Conservation (phyloP, 2,329 filamentous ascomycete genomes). For the Aspergillus latus region DNA sequence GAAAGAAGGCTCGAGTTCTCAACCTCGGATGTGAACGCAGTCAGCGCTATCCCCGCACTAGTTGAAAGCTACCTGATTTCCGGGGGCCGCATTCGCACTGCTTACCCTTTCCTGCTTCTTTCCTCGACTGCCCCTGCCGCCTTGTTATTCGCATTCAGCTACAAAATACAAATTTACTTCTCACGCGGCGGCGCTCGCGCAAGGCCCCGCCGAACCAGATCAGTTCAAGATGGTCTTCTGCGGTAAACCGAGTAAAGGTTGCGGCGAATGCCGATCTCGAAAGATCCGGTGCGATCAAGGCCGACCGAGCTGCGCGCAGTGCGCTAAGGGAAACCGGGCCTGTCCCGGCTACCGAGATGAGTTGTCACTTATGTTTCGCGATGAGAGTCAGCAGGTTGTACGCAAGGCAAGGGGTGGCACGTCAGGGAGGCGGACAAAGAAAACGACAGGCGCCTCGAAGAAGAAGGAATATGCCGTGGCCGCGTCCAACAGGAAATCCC, state of each 20-base stretch:
- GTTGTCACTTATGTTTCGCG: constrained; percentile 64
- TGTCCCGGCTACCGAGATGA: constrained; percentile 66
- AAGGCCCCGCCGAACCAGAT: constrained; percentile 14
- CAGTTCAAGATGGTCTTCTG: constrained; percentile 41
- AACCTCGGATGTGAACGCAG: constrained; percentile 1
- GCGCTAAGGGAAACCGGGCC: constrained; percentile 58
- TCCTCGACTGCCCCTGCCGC: constrained; percentile 3
- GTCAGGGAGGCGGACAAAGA: constrained; percentile 26
- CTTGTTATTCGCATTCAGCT: not conserved
- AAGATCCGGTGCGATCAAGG: constrained; percentile 59
- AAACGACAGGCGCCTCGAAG: not conserved
- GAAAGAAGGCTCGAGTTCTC: not conserved
- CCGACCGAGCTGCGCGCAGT: constrained; percentile 62
- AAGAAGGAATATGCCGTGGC: constrained; percentile 7
- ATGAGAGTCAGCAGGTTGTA: constrained; percentile 64
- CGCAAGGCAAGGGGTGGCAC: constrained; percentile 52
- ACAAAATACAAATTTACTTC: not conserved
- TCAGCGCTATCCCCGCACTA: constrained; percentile 2
- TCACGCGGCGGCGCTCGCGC: constrained; percentile 4
- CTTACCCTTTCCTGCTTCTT: constrained; percentile 18
- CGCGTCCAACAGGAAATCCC: constrained; percentile 6
- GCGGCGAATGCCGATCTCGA: constrained; percentile 43
- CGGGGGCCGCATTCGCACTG: constrained; percentile 13
- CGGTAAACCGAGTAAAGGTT: constrained; percentile 48
- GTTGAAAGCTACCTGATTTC: not conserved